Evolutionary conservation across 345 rosid species (phyloP).

Genomic region (Noccaea caerulescens): DNA sequence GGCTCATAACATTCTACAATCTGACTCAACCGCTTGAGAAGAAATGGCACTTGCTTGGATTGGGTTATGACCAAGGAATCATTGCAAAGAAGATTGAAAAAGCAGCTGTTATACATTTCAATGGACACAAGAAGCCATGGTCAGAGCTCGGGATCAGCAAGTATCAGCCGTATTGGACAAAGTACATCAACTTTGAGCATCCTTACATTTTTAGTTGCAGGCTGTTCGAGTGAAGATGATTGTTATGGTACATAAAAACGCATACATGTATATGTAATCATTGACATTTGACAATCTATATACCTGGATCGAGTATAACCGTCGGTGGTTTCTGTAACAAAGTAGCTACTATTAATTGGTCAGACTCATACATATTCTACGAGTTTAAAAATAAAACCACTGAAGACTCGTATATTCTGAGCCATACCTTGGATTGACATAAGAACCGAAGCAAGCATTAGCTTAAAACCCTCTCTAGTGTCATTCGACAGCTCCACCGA

Average conservation of each 20-base stretch:
- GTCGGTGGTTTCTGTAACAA: too few species aligned
- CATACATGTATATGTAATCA: neutral
- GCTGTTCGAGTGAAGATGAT: conserved; percentile 32
- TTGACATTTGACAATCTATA: too few species aligned
- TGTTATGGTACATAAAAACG: conserved; percentile 19
- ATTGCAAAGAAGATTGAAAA: conserved; percentile 46
- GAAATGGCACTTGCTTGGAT: conserved; percentile 70
- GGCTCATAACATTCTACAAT: conserved; percentile 62
- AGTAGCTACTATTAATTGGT: neutral
- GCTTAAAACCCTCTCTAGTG: too few species aligned
- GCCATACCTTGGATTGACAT: conserved; percentile 1
- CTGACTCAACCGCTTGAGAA: conserved; percentile 54
- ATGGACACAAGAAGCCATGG: conserved; percentile 80
- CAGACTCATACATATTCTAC: neutral
- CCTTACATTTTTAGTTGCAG: conserved; percentile 45
- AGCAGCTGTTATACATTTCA: conserved; percentile 69
- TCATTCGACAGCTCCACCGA: conserved; percentile 21
- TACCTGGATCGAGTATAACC: too few species aligned
- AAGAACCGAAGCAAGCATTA: neutral
- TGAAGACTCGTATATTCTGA: neutral
- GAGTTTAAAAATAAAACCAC: neutral
- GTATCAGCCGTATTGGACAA: conserved; percentile 60
- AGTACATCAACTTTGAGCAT: conserved; percentile 46
- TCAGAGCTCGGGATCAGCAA: conserved; percentile 55
- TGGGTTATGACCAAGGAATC: conserved; percentile 59